Conservation (phyloP, 2,329 filamentous ascomycete species). For the Pseudofabraea citricarpa region DNA sequence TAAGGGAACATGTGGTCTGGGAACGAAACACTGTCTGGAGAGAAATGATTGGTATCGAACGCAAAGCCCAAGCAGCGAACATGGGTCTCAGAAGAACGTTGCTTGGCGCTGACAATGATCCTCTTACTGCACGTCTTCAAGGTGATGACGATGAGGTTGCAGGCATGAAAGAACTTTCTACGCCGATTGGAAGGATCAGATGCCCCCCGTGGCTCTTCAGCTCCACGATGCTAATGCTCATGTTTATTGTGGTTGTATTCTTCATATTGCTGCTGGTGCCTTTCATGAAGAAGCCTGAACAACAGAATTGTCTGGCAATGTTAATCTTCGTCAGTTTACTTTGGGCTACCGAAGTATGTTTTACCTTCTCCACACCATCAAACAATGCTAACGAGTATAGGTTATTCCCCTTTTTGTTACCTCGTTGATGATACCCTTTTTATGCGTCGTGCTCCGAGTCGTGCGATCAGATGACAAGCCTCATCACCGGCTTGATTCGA, state of each 20-base stretch:
- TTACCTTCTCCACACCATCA: neutral
- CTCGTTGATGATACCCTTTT: constrained; percentile 86
- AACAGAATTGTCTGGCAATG: constrained; percentile 94
- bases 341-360: constrained; percentile 86
- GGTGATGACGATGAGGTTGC: constrained; percentile 70
- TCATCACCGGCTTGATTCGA: constrained; percentile 67
- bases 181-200: constrained; percentile 72
- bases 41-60: constrained; percentile 97
- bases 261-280: constrained; percentile 67
- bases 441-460: constrained; percentile 81
- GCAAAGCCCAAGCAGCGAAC: constrained; percentile 89
- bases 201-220: constrained; percentile 82
- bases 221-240: constrained; percentile 71
- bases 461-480: constrained; percentile 72
- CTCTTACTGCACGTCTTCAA: constrained; percentile 66
- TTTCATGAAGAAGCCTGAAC: constrained; percentile 80
- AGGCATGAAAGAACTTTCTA: constrained; percentile 64
- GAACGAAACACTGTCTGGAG: constrained; percentile 98
- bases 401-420: constrained; percentile 97
- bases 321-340: constrained; percentile 88
- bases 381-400: constrained; percentile 36
- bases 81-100: constrained; percentile 75
- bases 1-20: constrained; percentile 97
- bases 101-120: constrained; percentile 68
- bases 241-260: constrained; percentile 70